Conservation (phyloP, 1,284 basidiomycete species). For the Singerocomus rubriflavus region DNA sequence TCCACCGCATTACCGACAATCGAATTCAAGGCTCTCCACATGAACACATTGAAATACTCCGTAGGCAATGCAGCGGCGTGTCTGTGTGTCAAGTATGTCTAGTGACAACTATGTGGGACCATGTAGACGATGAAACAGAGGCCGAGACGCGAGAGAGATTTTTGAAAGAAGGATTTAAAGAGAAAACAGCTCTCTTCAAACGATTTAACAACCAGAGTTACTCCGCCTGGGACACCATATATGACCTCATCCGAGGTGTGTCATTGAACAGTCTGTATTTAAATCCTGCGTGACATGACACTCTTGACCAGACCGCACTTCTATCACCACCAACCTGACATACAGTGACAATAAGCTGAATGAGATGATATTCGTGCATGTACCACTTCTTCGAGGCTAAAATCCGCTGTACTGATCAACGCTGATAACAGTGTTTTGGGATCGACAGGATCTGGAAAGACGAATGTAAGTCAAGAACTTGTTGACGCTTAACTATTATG, state of each 20-base stretch:
- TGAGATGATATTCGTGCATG: too few relatives aligned
- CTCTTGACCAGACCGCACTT: not conserved
- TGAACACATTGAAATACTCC: conserved; percentile 1
- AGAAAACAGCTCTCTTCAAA: not conserved
- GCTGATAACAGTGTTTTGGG: not conserved
- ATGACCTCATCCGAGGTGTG: not conserved
- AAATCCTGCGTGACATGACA: not conserved
- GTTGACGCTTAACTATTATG: too few relatives aligned
- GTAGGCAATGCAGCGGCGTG: not conserved
- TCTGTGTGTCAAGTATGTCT: conserved; percentile 4
- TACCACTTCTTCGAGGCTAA: not conserved
- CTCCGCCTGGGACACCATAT: conserved; percentile 2
- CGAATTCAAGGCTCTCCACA: conserved; percentile 2
- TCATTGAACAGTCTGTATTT: not conserved
- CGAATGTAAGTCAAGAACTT: too few relatives aligned
- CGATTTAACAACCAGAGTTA: conserved; percentile 3
- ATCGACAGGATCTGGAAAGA: conserved; percentile 1
- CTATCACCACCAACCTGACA: not conserved
- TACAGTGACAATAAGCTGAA: too few relatives aligned
- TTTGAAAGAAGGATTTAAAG: conserved; percentile 1
- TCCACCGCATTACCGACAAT: too few relatives aligned
- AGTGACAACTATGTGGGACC: conserved; percentile 14
- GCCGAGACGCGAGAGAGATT: too few relatives aligned
- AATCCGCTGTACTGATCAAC: not conserved
- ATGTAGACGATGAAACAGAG: not conserved